A percentile compares a stretch with the other conserved stretches of the same genome.
Evolutionary conservation across 1,139 yeast species (phyloP).

Genomic region (Maudiozyma humilis): DNA sequence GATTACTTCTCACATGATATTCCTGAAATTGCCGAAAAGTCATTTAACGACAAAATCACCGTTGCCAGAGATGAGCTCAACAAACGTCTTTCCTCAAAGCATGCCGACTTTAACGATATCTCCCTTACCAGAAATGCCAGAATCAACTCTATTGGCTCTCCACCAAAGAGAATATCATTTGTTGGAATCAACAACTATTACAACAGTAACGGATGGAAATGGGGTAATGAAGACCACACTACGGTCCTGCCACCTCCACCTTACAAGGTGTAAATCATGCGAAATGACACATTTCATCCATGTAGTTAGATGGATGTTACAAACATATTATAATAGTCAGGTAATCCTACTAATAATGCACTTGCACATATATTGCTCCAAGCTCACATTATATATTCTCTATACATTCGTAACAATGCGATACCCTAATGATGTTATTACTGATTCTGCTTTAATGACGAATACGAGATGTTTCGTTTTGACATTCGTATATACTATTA

Average conservation of each 20-base stretch:
- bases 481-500: background rate
- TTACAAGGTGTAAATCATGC: conserved; percentile 1
- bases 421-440: background rate
- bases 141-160: conserved; percentile 4
- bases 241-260: conserved; percentile 13
- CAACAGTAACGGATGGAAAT: conserved; percentile 11
- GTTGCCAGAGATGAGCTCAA: background rate
- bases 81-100: background rate
- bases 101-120: background rate
- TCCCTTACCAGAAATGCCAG: background rate
- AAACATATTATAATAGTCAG: background rate
- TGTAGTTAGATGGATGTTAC: too few species aligned
- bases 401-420: background rate
- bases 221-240: conserved; percentile 11
- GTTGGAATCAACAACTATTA: conserved; percentile 10
- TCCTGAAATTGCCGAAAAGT: background rate
- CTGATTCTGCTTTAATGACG: background rate
- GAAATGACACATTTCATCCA: too few species aligned
- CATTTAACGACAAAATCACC: background rate
- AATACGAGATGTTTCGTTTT: background rate
- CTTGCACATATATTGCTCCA: background rate
- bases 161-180: conserved; percentile 6
- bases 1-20: background rate
- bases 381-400: background rate
- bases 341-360: background rate